Base-by-base conservation (phyloP, 1,284 basidiomycete genomes). In the Tylopilus orsonianus region DNA sequence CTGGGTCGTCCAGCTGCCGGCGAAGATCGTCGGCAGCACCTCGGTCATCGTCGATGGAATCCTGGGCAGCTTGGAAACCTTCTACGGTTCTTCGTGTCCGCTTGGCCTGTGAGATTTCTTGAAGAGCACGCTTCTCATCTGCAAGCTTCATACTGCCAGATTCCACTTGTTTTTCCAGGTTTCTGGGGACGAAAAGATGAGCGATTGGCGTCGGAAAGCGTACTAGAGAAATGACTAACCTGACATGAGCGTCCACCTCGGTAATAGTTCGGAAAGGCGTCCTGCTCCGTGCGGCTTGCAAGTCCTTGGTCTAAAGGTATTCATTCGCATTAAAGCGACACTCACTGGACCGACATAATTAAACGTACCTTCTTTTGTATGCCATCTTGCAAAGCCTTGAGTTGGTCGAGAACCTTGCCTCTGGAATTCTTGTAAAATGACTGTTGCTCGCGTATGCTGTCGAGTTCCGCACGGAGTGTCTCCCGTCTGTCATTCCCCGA, bases 81-180 rank as follows among this genome's bases (percentile, higher is more conserved):
- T 94, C 90, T 44, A 95, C 83, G 13, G 71, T 68, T 66, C 79
- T 85, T 49, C 90, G 84, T 47, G 74, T 78, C 34, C 90, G 87
- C 62, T 80, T 88, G 56, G 79, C 73, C 41, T 78, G 77, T 54
- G 76, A 80, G 59, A 99, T 97, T 63, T 99, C 96, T 58, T 83
- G 80, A 18, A 99, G 78, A 5, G 95, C 92, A 56, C 92, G 87
- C 72, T 97, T 98, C 73, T 99, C 97, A 48, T 97, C 96, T 32
- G 89, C 94, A 48, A 99, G 79, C 69, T 94, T 97, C 80, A 99
- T 79, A 55, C 67, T 83, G 19, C 96, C 97, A 8, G 90, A 89
- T 65, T 98, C 96, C 52, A 99, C 86, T 66, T 94, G 89, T 60
- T 80, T 87, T 54, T 95, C 90, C 60, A 94, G 76, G 56, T 84